Conservation (phyloP, 1,284 basidiomycete species). For the Ganoderma boninense region DNA sequence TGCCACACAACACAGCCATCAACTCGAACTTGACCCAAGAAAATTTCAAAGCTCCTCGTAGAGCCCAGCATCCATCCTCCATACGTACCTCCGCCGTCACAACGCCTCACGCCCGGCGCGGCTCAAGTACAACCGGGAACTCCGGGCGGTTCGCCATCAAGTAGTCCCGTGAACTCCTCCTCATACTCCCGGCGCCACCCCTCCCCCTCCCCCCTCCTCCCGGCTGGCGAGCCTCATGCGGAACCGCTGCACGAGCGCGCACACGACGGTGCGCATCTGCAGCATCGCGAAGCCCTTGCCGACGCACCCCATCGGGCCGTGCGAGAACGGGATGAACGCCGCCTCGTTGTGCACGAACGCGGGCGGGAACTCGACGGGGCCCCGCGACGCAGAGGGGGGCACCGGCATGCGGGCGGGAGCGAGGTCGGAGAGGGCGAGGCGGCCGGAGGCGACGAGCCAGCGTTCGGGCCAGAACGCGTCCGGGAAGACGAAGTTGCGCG, state of each 20-base stretch:
- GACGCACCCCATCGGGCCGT: slow-evolving; percentile 41
- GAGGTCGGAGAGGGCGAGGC: not conserved
- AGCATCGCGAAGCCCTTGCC: slow-evolving; percentile 44
- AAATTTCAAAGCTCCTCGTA: too few species aligned
- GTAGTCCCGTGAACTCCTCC: slow-evolving; percentile 32
- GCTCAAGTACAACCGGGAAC: slow-evolving; percentile 28
- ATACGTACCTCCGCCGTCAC: too few species aligned
- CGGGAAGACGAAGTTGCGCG: slow-evolving; percentile 13
- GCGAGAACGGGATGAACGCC: slow-evolving; percentile 42
- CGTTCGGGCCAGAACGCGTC: slow-evolving; percentile 18
- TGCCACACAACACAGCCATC: too few species aligned
- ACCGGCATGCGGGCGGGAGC: not conserved
- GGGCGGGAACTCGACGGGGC: too few species aligned
- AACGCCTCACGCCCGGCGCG: too few species aligned
- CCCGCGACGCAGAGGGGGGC: too few species aligned
- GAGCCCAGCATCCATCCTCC: too few species aligned
- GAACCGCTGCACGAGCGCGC: slow-evolving; percentile 37
- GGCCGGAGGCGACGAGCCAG: slow-evolving; percentile 13
- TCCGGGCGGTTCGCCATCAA: slow-evolving; percentile 29
- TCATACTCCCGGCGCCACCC: slow-evolving; percentile 36
- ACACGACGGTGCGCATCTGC: slow-evolving; percentile 36
- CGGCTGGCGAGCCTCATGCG: slow-evolving; percentile 35
- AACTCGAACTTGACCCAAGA: too few species aligned
- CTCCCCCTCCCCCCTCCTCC: slow-evolving; percentile 18
- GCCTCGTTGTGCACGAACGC: slow-evolving; percentile 32